Base-by-base conservation (phyloP, 2,329 filamentous ascomycete species). In the Hypoxylon sp. region DNA sequence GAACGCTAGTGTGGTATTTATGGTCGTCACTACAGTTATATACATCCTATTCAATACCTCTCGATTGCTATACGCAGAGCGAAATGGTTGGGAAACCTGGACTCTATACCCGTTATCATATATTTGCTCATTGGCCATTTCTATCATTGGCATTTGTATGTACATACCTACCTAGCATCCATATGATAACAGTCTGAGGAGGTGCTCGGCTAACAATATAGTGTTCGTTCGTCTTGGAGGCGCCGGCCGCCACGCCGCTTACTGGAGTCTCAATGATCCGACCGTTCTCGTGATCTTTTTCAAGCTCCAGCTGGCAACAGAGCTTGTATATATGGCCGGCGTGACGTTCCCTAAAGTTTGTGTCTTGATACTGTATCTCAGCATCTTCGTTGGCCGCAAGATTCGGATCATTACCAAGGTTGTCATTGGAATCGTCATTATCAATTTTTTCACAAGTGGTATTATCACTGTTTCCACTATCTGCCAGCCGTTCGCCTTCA, bases 11-110 rank as follows among this genome's bases (percentile, higher is more conserved):
- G 26, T 59, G 4, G 31, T 19, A 9, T 31, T 59, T 13, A 59
- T 44, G 13, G 46, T 51, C 22, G 5, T 51, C 5, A 8, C 44
- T 26, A 59, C 46, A 4, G 9, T 59, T 19, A 29, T 50, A n/a
- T 59, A 59, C 22, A 3, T 10, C 10, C 2, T 42, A n/a, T 59
- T 59, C 11, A 14, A 17, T 19, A 29, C 42, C 10, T 59, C 56
- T 17, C 44, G 56, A 26, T 1, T 11, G 13, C 39, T 42, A 11
- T 31, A 13, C 22, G 56, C 33, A 9, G 19, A 22, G 5, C 19
- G 33, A 13, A 59, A 59, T 59, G 46, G 44, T 6, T 59, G 56
- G 56, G 56, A 59, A 33, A 22, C 24, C 1, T 51, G 56, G 56
- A 31, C 22, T 3, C 22, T 59, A 50, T 59, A 59, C 17, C 46